A percentile compares a stretch with the other conserved stretches of the same genome.
Evolutionary conservation across 202 grass and related monocot species (phyloP).

Genomic region (Carex arenaria): DNA sequence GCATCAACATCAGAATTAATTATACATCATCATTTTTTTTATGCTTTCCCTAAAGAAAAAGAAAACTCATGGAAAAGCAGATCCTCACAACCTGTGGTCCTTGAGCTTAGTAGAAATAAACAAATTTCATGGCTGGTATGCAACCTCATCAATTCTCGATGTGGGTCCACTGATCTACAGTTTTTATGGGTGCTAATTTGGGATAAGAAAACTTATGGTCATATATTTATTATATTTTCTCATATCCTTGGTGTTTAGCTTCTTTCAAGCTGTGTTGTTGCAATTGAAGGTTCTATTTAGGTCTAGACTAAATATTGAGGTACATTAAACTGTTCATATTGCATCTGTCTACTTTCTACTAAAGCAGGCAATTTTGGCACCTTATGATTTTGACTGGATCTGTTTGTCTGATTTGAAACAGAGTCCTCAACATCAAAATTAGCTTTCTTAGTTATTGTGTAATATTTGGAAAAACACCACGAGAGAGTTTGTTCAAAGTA

Average conservation of each 20-base stretch:
- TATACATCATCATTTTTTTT: background rate
- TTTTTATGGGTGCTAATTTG: background rate
- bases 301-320: too few species aligned
- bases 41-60: background rate
- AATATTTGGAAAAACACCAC: background rate
- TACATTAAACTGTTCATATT: too few species aligned
- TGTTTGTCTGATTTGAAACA: background rate
- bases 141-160: background rate
- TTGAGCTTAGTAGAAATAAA: background rate
- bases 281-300: background rate
- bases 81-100: constrained; percentile 8
- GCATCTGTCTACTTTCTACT: background rate
- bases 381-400: background rate
- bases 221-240: background rate
- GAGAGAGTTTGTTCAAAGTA: background rate
- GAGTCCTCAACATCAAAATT: background rate
- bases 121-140: background rate
- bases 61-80: background rate
- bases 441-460: background rate
- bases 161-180: background rate
- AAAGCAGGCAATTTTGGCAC: background rate
- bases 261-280: background rate
- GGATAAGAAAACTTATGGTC: background rate
- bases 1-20: background rate
- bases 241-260: background rate